Base-by-base conservation (phyloP, 192 early-diverging fungal genomes). In the Kickxella alabastrina region DNA sequence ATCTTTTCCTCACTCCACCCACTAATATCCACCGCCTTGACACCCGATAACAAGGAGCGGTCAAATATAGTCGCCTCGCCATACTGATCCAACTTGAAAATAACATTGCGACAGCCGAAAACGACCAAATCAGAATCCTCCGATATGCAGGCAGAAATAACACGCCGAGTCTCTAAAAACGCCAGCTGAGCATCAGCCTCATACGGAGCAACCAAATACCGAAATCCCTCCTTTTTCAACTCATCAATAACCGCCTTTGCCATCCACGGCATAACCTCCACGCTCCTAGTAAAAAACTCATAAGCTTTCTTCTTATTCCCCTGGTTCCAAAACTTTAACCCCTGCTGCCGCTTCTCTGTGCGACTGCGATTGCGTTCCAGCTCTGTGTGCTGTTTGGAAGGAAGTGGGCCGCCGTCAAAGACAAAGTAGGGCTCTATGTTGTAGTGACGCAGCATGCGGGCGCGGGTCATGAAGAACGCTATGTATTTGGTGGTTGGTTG, bases 171-270 rank as follows among this genome's bases (percentile, higher is more conserved):
- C 28, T 88, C 82, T 12, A 99, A 67, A 53, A 80, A 97, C 0
- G 90, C 87, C 37, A 99, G 66, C 67, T 99, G 97, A 7, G 95
- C 89, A 55, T 99, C 97, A 0, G 97, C 97, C 64, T 99, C 97
- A 52, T 92, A 99, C 0, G 97, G 97, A 3, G 97, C 92, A 0
- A 97, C 91, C 1, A 95, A 59, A 70, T 81, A 94, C 25, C 83
- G 65, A 23, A 99, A 77, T 9, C 81, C 75, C 38, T 76, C 75
- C n/a, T 51, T 50, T 18, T 77, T 46, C 15, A 97, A 70, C 48
- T 45, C 40, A 13, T 88, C 77, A 40, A 95, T 92, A 0, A 94
- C 75, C 17, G 80, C 67, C 24, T 62, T 75, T 1, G 89, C 92
- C 88, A 98, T 95, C 18, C 79, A 59, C 0, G 88, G 88, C 3